phyloP scores from a whole-genome alignment of 176 grass and related monocot genomes.

The Aegilops speltoides region DNA sequence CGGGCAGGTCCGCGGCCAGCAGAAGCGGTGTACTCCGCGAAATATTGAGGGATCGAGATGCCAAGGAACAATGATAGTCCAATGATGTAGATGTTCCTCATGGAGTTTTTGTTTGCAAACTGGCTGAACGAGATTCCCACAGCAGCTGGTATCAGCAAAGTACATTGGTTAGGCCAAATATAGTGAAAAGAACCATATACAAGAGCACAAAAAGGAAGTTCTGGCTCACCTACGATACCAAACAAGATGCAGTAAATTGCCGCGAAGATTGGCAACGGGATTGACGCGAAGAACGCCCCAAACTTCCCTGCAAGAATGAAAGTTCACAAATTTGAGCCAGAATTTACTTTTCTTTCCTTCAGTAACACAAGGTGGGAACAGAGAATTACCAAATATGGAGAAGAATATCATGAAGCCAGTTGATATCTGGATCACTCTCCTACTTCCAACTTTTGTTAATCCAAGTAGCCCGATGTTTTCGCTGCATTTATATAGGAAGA shows the following conservation, averaged over 20 bases:
- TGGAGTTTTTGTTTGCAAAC: constrained; percentile 86
- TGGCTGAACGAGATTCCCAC: constrained; percentile 91
- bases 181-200: not conserved
- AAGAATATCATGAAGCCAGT: constrained; percentile 99
- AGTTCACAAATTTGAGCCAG: constrained; percentile 29
- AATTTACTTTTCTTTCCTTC: not conserved
- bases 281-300: constrained; percentile 97
- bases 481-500: constrained; percentile 51
- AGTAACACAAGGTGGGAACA: constrained; percentile 29
- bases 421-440: constrained; percentile 91
- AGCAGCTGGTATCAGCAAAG: constrained; percentile 53
- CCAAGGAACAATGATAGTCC: constrained; percentile 85
- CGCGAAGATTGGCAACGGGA: constrained; percentile 90
- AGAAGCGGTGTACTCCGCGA: constrained; percentile 73
- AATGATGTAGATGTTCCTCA: constrained; percentile 96
- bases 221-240: constrained; percentile 82
- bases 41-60: constrained; percentile 92
- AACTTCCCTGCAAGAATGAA: constrained; percentile 73
- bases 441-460: constrained; percentile 89
- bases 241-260: constrained; percentile 92
- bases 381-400: constrained; percentile 78
- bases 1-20: constrained; percentile 60
- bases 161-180: constrained; percentile 10
- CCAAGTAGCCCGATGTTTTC: constrained; percentile 93
- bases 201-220: not conserved